Conservation (phyloP, 208 protist species). For the Leishmania major region DNA sequence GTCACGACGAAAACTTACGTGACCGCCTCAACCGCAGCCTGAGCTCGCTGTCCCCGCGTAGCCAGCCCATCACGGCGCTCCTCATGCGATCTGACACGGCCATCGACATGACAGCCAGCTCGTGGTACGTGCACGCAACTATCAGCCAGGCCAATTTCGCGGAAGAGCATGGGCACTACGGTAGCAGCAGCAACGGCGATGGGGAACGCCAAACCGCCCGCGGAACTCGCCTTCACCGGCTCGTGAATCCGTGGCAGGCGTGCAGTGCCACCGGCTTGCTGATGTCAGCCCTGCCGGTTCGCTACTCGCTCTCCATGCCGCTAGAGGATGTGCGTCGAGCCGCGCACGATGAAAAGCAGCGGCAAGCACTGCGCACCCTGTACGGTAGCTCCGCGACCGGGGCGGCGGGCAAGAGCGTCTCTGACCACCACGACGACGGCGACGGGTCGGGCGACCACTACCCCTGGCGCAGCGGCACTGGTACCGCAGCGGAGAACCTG, state of each 20-base stretch:
- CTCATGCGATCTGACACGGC: constrained; percentile 55
- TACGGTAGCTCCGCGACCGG: constrained; percentile 5
- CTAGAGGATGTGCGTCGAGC: constrained; percentile 23
- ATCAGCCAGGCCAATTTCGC: constrained; percentile 1
- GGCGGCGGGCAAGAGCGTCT: background rate
- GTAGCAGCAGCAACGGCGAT: background rate
- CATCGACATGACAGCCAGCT: constrained; percentile 29
- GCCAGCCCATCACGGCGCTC: constrained; percentile 26
- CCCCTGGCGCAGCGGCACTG: background rate
- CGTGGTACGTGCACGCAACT: constrained; percentile 13
- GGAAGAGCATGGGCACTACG: constrained; percentile 9
- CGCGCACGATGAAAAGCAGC: constrained; percentile 26
- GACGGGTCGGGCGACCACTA: background rate
- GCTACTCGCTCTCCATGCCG: constrained; percentile 17
- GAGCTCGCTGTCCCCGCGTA: background rate
- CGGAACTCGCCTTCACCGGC: background rate
- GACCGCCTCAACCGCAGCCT: background rate
- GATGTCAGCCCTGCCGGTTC: constrained; percentile 2
- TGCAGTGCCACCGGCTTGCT: background rate
- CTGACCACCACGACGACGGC: background rate
- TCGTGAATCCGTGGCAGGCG: constrained; percentile 15
- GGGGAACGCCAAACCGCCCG: background rate
- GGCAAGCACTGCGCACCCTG: constrained; percentile 14
- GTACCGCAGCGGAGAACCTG: background rate
- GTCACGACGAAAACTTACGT: background rate